These are phyloP conservation scores for Tylopilus balloui DNA, from an alignment of 768 basidiomycete genomes.

Conservation along the genomic window DNA sequence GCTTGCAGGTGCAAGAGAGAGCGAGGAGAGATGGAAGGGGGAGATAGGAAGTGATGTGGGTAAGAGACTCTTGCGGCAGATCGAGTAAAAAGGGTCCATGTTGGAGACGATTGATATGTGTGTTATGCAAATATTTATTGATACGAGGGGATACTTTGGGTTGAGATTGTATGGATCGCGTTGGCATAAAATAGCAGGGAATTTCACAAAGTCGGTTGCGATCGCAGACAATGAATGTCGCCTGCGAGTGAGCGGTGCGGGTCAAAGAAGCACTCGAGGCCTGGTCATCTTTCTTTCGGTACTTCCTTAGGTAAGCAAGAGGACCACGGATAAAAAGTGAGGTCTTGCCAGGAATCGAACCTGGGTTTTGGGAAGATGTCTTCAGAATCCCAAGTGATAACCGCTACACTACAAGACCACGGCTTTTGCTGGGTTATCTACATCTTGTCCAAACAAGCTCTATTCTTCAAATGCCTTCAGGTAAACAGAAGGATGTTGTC, in stretches of 20 bases:
- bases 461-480: no score
- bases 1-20: conserved; percentile 49
- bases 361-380: conserved; percentile 24
- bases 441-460: no score
- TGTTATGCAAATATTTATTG: conserved; percentile 26
- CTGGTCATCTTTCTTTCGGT: background rate
- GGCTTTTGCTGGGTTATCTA: no score
- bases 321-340: background rate
- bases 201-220: conserved; percentile 7
- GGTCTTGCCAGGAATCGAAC: conserved; percentile 28
- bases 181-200: conserved; percentile 59
- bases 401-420: conserved; percentile 28
- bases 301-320: conserved; percentile 6
- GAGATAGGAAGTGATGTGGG: conserved; percentile 70
- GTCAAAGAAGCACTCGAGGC: background rate
- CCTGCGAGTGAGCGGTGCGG: conserved; percentile 17
- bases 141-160: conserved; percentile 33
- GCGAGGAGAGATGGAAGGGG: conserved; percentile 57
- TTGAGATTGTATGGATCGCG: conserved; percentile 43
- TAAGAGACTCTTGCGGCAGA: conserved; percentile 68
- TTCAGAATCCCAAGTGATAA: conserved; percentile 30
- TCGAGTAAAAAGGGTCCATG: conserved; percentile 51
- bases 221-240: conserved; percentile 24
- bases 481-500: no score
- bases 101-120: conserved; percentile 33